A percentile compares a stretch with the other conserved stretches of the same genome.
Evolutionary conservation across 2,329 filamentous ascomycete species (phyloP).

Genomic region (Erysiphe pisi): DNA sequence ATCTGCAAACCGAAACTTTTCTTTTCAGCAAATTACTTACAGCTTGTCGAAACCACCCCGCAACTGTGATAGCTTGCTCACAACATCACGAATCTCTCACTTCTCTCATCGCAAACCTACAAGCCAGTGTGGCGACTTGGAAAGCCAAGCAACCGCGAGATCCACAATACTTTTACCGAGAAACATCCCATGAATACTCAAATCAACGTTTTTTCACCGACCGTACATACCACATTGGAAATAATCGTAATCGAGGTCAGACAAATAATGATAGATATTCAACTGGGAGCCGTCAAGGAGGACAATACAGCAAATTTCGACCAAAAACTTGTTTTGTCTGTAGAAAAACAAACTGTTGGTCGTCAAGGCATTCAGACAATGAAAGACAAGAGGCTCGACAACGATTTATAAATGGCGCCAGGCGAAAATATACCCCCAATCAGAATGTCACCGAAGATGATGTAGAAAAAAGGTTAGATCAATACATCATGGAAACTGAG

Average conservation of each 20-base stretch:
- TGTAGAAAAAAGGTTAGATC: conserved; percentile 1
- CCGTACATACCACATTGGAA: not conserved
- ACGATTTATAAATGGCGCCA: not conserved
- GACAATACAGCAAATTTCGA: not conserved
- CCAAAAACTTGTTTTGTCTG: no score
- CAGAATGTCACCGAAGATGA: not conserved
- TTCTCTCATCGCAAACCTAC: not conserved
- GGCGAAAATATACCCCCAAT: not conserved
- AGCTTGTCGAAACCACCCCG: not conserved
- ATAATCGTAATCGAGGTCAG: not conserved
- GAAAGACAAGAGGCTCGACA: not conserved
- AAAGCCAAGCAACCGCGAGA: not conserved
- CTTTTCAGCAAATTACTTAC: not conserved
- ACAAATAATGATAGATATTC: not conserved
- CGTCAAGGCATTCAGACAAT: not conserved
- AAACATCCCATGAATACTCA: not conserved
- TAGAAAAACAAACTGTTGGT: no score
- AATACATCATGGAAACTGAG: not conserved
- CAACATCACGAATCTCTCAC: conserved; percentile 20
- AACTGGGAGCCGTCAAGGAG: not conserved
- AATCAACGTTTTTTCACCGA: not conserved
- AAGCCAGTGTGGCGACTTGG: not conserved
- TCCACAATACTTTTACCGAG: not conserved
- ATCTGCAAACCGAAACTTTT: not conserved
- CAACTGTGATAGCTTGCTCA: conserved; percentile 12